Base-by-base conservation (phyloP, 2,329 filamentous ascomycete genomes). In the Claviceps paspali region DNA sequence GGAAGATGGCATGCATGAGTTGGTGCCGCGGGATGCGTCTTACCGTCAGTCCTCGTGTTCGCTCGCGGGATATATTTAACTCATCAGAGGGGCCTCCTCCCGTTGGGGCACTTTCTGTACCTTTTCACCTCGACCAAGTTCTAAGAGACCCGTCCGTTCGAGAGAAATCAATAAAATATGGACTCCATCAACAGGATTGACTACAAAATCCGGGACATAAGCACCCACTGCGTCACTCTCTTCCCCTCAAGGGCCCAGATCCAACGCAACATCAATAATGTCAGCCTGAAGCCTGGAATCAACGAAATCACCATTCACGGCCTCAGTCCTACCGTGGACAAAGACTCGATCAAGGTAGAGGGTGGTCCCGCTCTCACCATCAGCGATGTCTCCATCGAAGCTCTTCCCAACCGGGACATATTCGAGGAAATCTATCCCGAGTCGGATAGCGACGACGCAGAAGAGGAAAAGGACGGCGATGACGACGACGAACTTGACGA, bases 201-300 rank as follows among this genome's bases (percentile, higher is more conserved):
- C 41, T 76, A 74, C 51, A 63, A 64, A 23, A 53, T 80, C 42
- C 65, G 67, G 30, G 65, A 76, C 34, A 57, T 80, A 22, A 49
- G 59, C 7, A 79, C 77, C 24, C 69, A 70, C 35, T 68, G 68
- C 0, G 75, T 82, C 12, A 75, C 69, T 0, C 63, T 82, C 29
- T 79, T 77, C 41, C 76, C 76, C 0, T 61, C 62, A 2, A 61
- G 68, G 43, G 77, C 76, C 2, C 74, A 76, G 33, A 54, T 81
- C 22, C 63, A 70, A 10, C 66, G 76, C 19, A 70, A 78, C 37
- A 66, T 81, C 49, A 67, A 66, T 40, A 56, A 69, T 44, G 57
- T 79, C 12, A 19, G 38, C 29, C 47, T 56, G 26, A 49, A 51
- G 61, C 62, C 68, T 22, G 73, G 74, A 15, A 54, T 61, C 10